A percentile compares a stretch with the other conserved stretches of the same genome.
Evolutionary conservation across 495 filamentous ascomycete genomes (phyloP).

Genomic region (Penicillium pancosmium): DNA sequence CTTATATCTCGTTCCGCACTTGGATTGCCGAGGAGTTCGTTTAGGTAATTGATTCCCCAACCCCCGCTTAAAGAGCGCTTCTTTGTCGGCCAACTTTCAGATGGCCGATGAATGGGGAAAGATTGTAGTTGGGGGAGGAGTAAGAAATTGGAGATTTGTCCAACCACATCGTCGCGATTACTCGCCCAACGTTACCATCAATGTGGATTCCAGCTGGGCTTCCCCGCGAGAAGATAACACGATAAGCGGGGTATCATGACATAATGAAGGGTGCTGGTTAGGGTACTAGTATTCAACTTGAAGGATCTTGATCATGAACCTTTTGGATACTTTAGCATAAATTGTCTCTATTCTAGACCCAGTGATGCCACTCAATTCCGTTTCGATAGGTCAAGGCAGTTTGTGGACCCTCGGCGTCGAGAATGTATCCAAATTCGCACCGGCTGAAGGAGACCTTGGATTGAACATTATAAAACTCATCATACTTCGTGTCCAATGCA

Average conservation of each 20-base stretch:
- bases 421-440: constrained; percentile 62
- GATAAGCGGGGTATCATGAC: constrained; percentile 9
- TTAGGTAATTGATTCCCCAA: constrained; percentile 21
- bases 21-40: constrained; percentile 4
- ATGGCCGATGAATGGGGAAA: background rate
- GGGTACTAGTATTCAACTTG: background rate
- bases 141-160: constrained; percentile 1
- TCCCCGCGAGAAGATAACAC: constrained; percentile 5
- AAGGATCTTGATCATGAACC: background rate
- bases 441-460: constrained; percentile 52
- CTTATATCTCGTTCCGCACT: constrained; percentile 14
- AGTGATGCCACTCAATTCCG: constrained; percentile 36
- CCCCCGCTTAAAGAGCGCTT: constrained; percentile 17
- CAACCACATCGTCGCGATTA: constrained; percentile 18
- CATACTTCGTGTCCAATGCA: constrained; percentile 48
- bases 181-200: background rate
- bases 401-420: constrained; percentile 63
- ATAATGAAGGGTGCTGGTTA: background rate
- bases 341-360: constrained; percentile 18
- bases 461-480: constrained; percentile 58
- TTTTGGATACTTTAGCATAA: background rate
- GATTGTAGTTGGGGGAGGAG: background rate
- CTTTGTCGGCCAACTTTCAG: constrained; percentile 1
- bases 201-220: background rate
- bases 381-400: constrained; percentile 26